Evolutionary conservation across 2,329 filamentous ascomycete genomes (phyloP).

Genomic region (Fusarium sp.): DNA sequence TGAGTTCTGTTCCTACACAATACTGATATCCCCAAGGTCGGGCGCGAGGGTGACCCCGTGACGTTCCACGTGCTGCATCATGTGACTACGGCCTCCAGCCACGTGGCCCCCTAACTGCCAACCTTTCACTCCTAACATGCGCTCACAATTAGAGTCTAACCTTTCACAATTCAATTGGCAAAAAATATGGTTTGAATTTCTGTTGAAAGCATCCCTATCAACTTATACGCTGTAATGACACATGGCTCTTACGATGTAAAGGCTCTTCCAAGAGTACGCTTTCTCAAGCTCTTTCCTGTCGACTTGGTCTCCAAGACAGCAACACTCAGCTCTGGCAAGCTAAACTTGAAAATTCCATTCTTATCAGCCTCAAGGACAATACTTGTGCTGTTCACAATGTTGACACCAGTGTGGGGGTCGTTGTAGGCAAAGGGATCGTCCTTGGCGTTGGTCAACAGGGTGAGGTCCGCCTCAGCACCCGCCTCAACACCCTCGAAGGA

Average conservation of each 20-base stretch:
- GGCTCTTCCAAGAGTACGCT: neutral
- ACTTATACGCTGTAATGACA: neutral
- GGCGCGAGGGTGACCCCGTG: too few relatives aligned
- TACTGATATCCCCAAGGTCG: too few relatives aligned
- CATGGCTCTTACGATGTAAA: neutral
- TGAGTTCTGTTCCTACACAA: neutral
- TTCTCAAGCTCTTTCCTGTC: neutral
- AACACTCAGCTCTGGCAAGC: slow-evolving; percentile 66
- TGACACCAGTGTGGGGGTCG: slow-evolving; percentile 57
- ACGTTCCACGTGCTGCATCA: too few relatives aligned
- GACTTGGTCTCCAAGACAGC: slow-evolving; percentile 63
- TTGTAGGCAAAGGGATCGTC: slow-evolving; percentile 58
- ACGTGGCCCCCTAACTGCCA: too few relatives aligned
- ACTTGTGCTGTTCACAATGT: slow-evolving; percentile 60
- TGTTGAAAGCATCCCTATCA: neutral
- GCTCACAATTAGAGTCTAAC: too few relatives aligned
- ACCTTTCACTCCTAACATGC: too few relatives aligned
- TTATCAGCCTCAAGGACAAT: slow-evolving; percentile 54
- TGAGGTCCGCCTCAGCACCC: slow-evolving; percentile 57
- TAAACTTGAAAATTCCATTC: slow-evolving; percentile 64
- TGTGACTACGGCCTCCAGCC: too few relatives aligned
- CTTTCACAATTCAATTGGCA: too few relatives aligned
- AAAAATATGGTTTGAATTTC: too few relatives aligned
- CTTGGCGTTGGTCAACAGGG: slow-evolving; percentile 57
- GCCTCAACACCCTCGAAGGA: slow-evolving; percentile 57